These are phyloP conservation scores for Fusarium torulosum DNA, from an alignment of 2,329 filamentous ascomycete genomes.

Conservation along the genomic window DNA sequence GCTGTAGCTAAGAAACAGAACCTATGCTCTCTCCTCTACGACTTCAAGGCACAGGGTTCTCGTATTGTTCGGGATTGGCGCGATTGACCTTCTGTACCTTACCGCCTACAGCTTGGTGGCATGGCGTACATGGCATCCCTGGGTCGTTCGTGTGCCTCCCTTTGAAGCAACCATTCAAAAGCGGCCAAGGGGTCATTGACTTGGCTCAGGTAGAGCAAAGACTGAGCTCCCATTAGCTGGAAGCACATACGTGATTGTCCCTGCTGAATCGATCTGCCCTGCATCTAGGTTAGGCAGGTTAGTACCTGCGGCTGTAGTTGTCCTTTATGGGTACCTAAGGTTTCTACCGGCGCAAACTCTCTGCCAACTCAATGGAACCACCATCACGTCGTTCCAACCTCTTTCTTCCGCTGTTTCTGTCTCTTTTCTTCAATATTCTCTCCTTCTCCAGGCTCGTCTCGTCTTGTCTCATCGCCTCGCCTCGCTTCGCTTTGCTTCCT, in stretches of 20 bases:
- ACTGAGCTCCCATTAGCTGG: slow-evolving; percentile 13
- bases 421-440: slow-evolving; percentile 8
- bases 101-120: slow-evolving; percentile 38
- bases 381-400: slow-evolving; percentile 6
- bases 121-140: slow-evolving; percentile 40
- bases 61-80: slow-evolving; percentile 31
- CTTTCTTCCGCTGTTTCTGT: slow-evolving; percentile 22
- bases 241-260: slow-evolving; percentile 10
- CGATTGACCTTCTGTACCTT: slow-evolving; percentile 40
- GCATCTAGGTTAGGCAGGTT: slow-evolving; percentile 36
- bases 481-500: slow-evolving; percentile 6
- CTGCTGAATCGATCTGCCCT: slow-evolving; percentile 45
- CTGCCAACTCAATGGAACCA: background rate
- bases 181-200: slow-evolving; percentile 12
- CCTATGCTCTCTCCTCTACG: slow-evolving; percentile 15
- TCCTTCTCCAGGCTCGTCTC: slow-evolving; percentile 10
- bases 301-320: background rate
- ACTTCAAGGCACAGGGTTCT: slow-evolving; percentile 17
- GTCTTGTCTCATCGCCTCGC: background rate
- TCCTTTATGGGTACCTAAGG: slow-evolving; percentile 33
- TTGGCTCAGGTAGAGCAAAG: slow-evolving; percentile 27
- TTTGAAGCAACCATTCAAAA: slow-evolving; percentile 38
- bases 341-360: slow-evolving; percentile 5
- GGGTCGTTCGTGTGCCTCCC: slow-evolving; percentile 30
- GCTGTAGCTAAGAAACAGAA: slow-evolving; percentile 30